Conservation (phyloP, 202 grass and related monocot species). For the Hordeum pubiflorum region DNA sequence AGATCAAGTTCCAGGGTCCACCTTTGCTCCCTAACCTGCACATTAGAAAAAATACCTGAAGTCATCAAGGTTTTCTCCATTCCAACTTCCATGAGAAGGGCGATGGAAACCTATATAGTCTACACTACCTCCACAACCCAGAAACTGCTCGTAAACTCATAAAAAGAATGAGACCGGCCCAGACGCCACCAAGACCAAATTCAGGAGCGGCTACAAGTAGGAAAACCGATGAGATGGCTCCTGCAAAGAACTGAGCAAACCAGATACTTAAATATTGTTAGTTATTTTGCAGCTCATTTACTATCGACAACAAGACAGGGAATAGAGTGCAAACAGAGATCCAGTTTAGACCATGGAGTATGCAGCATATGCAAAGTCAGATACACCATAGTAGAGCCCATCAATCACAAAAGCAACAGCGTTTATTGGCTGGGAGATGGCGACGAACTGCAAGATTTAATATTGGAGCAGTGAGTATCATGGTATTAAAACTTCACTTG, state of each 20-base stretch:
- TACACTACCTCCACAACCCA: slow-evolving; percentile 67
- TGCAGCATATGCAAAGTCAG: slow-evolving; percentile 79
- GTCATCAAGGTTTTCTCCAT: not conserved
- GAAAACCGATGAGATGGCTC: slow-evolving; percentile 48
- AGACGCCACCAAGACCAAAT: slow-evolving; percentile 70
- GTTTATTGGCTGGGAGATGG: slow-evolving; percentile 73
- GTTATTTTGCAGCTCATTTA: not conserved
- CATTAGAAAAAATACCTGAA: not conserved
- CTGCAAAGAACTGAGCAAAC: slow-evolving; percentile 43
- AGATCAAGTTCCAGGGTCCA: slow-evolving; percentile 9
- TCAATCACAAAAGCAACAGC: slow-evolving; percentile 70
- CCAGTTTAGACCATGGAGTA: slow-evolving; percentile 55
- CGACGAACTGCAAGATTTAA: slow-evolving; percentile 63
- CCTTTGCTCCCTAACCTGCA: slow-evolving; percentile 16
- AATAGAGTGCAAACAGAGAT: slow-evolving; percentile 2
- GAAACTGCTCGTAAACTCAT: slow-evolving; percentile 65
- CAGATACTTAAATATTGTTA: not conserved
- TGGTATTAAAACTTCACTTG: not conserved
- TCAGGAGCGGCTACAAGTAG: slow-evolving; percentile 48
- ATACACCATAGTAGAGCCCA: slow-evolving; percentile 81
- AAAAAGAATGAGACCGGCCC: slow-evolving; percentile 72
- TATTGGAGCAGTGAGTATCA: not conserved
- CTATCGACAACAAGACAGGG: not conserved
- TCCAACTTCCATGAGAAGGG: not conserved
- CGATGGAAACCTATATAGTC: not conserved